These are phyloP conservation scores for Microbotryum intermedium DNA, from an alignment of 1,284 basidiomycete genomes.

Conservation along the genomic window DNA sequence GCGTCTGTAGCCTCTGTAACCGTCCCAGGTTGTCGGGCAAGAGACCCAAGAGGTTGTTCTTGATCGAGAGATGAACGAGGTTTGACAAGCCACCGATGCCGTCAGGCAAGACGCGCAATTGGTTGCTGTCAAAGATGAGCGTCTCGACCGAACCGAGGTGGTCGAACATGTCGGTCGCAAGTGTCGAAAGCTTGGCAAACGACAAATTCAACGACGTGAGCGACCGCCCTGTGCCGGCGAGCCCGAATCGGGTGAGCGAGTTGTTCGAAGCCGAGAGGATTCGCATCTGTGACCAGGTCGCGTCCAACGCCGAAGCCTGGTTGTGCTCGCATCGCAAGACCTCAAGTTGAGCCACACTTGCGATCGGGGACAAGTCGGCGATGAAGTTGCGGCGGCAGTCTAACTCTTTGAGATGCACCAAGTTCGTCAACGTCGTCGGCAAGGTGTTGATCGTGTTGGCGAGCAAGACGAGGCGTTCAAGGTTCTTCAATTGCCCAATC, in stretches of 20 bases:
- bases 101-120: slow-evolving; percentile 75
- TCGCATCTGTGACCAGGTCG: slow-evolving; percentile 37
- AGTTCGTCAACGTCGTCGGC: slow-evolving; percentile 56
- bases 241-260: slow-evolving; percentile 48
- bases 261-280: slow-evolving; percentile 57
- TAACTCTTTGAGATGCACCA: slow-evolving; percentile 58
- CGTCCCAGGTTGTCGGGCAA: slow-evolving; percentile 71
- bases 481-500: slow-evolving; percentile 59
- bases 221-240: slow-evolving; percentile 50
- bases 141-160: slow-evolving; percentile 64
- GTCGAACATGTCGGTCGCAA: slow-evolving; percentile 63
- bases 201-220: slow-evolving; percentile 82
- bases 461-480: slow-evolving; percentile 73
- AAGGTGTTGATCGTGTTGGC: slow-evolving; percentile 77
- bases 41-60: slow-evolving; percentile 75
- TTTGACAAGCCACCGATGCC: slow-evolving; percentile 62
- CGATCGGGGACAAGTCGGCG: slow-evolving; percentile 60
- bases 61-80: slow-evolving; percentile 70
- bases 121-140: slow-evolving; percentile 75
- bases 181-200: slow-evolving; percentile 75
- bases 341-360: slow-evolving; percentile 60
- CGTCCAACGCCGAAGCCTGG: slow-evolving; percentile 63
- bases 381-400: slow-evolving; percentile 80
- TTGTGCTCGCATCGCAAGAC: slow-evolving; percentile 72
- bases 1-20: slow-evolving; percentile 62